Base-by-base conservation (phyloP, 768 basidiomycete species). In the Pisolithus sp. region DNA sequence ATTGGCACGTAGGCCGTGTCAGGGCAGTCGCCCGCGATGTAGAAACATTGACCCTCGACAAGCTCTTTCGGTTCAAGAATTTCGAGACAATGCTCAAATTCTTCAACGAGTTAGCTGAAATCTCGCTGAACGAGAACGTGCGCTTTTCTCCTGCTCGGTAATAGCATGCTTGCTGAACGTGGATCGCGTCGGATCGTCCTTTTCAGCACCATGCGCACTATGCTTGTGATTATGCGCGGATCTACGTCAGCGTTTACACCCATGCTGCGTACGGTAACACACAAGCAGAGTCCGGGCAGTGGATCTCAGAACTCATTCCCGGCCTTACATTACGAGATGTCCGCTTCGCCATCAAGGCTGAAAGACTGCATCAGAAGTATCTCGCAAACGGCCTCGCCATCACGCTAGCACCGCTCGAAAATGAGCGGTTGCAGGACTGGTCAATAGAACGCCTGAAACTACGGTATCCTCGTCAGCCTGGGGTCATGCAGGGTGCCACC, bases 311-410 rank as follows among this genome's bases (percentile, higher is more conserved):
- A 51, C 53, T 54, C 48, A 37, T 67, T 28, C 69, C 77, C 0
- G 75, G 78, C 12, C 71, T 81, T 41, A 81, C 81, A 0, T 59
- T 65, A 5, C 76, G 76, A 28, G 81, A 83, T 54, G 50, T 80
- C 30, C 76, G 79, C 43, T 62, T 80, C 31, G 80, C 78, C 7
- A 61, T 64, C 7, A 63, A 65, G 12, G 56, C 76, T n/a, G 78
- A 82, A 55, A 52, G 53, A 48, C 43, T 69, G 37, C 65, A 70
- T 38, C 38, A 56, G 17, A 47, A 7, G 18, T 69, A 67, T 49
- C 49, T 68, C 48, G 46, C 24, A 7, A 58, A 57, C 6, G 53
- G 28, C 18, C 65, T 54, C 31, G 62, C 65, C 18, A 42, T 58
- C 8, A 58, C 68, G 21, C 59, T 59, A 30, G 56, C 60, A 13